These are phyloP conservation scores for Hymenotorrendiella dingleyae DNA, from an alignment of 2,329 filamentous ascomycete species.

Conservation along the genomic window DNA sequence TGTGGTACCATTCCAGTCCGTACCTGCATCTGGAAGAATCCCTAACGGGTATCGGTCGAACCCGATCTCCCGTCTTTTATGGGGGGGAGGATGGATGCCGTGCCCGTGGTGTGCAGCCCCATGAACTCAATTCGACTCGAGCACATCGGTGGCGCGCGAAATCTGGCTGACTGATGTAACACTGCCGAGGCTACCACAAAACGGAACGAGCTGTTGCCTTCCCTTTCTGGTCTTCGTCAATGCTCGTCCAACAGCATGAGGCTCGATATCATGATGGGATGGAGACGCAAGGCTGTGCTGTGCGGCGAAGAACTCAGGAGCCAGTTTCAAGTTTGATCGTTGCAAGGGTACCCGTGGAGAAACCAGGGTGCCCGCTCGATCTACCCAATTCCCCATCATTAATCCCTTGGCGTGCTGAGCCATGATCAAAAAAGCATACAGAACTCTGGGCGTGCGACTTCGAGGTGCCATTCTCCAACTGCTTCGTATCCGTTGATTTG, in stretches of 20 bases:
- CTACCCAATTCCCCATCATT: slow-evolving; percentile 1
- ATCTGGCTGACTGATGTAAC: slow-evolving; percentile 2
- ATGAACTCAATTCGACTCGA: not conserved
- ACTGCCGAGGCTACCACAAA: not conserved
- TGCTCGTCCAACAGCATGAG: not conserved
- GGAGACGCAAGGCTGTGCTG: slow-evolving; percentile 3
- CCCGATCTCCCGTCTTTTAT: not conserved
- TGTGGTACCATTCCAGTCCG: no score
- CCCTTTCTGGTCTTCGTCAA: no score
- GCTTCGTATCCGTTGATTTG: no score
- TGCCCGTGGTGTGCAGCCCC: not conserved
- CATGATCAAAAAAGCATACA: slow-evolving; percentile 8
- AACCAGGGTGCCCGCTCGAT: not conserved
- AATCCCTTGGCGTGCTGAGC: slow-evolving; percentile 5
- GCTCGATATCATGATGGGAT: not conserved
- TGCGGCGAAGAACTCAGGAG: not conserved
- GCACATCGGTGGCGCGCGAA: not conserved
- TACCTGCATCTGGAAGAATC: slow-evolving; percentile 2
- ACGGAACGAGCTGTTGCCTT: not conserved
- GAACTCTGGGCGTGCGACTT: not conserved
- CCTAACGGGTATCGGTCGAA: not conserved
- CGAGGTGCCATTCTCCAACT: not conserved
- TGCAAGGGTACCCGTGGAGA: slow-evolving; percentile 1
- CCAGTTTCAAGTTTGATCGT: slow-evolving; percentile 3
- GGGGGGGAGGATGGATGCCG: not conserved